phyloP scores from a whole-genome alignment of 2,329 filamentous ascomycete species.

The Cercospora citrullina region DNA sequence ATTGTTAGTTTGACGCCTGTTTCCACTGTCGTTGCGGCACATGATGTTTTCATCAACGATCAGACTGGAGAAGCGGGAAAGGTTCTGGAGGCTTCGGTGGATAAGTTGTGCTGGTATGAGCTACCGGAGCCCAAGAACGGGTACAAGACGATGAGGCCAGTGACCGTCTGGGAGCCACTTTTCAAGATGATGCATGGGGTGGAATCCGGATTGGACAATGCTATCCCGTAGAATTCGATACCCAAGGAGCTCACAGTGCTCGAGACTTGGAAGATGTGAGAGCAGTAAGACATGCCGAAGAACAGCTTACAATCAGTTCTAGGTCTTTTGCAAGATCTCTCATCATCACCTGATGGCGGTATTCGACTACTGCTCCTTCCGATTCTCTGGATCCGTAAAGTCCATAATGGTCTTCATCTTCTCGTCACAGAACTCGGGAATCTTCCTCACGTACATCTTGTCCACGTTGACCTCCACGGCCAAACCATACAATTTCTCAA shows the following conservation, averaged over 20 bases:
- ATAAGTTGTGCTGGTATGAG: slow-evolving; percentile 44
- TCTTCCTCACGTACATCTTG: slow-evolving; percentile 31
- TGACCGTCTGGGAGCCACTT: slow-evolving; percentile 53
- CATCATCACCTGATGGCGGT: slow-evolving; percentile 8
- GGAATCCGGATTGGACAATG: slow-evolving; percentile 44
- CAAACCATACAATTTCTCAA: slow-evolving; percentile 30
- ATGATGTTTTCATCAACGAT: slow-evolving; percentile 50
- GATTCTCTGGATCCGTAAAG: slow-evolving; percentile 35
- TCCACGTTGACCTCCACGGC: slow-evolving; percentile 32
- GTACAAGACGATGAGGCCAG: slow-evolving; percentile 44
- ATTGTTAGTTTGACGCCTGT: slow-evolving; percentile 40
- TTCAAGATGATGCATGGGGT: slow-evolving; percentile 51
- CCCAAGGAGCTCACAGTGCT: not conserved
- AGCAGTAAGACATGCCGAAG: not conserved
- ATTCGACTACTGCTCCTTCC: slow-evolving; percentile 33
- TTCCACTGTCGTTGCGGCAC: slow-evolving; percentile 49
- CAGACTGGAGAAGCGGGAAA: slow-evolving; percentile 44
- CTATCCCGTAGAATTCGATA: slow-evolving; percentile 33
- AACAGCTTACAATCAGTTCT: not conserved
- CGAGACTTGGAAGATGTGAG: not conserved
- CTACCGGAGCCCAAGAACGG: slow-evolving; percentile 46
- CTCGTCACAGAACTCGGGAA: slow-evolving; percentile 32
- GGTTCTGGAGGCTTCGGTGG: slow-evolving; percentile 48
- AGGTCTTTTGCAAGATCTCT: not conserved
- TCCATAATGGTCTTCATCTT: slow-evolving; percentile 37